Conservation (phyloP, 345 rosid genomes). For the Triadica sebifera region DNA sequence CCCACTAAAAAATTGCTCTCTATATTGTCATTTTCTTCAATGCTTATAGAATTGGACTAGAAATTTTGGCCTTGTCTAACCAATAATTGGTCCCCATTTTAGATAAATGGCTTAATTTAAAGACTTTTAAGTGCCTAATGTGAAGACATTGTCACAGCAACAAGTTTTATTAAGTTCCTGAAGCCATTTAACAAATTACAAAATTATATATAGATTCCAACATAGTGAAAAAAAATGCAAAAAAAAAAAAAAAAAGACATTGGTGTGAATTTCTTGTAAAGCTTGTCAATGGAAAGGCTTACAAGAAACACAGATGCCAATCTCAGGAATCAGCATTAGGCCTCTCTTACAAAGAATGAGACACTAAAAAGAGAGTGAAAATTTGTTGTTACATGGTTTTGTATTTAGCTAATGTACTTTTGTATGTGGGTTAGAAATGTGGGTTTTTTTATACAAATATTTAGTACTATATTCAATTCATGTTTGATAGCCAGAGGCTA, state of each 20-base stretch:
- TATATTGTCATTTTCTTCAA: slow-evolving; percentile 8
- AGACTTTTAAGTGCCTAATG: neutral
- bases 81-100: slow-evolving; percentile 12
- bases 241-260: neutral
- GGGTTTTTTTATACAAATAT: neutral
- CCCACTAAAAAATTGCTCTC: no score
- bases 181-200: no score
- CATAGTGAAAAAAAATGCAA: no score
- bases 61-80: slow-evolving; percentile 7
- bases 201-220: no score
- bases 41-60: neutral
- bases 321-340: no score
- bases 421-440: neutral
- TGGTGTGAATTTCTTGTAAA: neutral
- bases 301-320: neutral
- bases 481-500: no score
- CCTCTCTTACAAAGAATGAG: no score
- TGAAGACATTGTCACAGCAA: no score
- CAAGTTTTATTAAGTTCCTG: no score
- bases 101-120: no score
- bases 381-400: neutral
- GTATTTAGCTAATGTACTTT: neutral
- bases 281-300: slow-evolving; percentile 7
- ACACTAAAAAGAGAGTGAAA: slow-evolving; percentile 9
- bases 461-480: neutral